Percentiles rank a stretch among this genome's conserved stretches.
Conservation (phyloP, 495 filamentous ascomycete species). For the Parmelia sp. region DNA sequence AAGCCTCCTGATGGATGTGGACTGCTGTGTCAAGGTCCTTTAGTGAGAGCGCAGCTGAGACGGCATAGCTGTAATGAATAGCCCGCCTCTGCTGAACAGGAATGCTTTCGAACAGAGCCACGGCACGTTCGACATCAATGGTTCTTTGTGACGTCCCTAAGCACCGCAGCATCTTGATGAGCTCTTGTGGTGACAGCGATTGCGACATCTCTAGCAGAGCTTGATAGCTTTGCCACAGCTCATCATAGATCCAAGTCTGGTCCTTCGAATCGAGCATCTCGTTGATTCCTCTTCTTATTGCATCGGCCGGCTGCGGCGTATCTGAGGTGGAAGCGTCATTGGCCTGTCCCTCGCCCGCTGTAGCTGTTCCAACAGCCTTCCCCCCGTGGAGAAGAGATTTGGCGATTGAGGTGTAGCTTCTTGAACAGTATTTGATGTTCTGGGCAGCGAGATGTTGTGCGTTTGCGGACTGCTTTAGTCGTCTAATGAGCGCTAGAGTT, state of each 20-base stretch:
- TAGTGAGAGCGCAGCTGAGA: constrained; percentile 27
- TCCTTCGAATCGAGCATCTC: constrained; percentile 24
- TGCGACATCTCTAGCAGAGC: constrained; percentile 20
- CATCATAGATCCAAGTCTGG: constrained; percentile 24
- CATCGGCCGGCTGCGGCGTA: constrained; percentile 5
- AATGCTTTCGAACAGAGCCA: constrained; percentile 39
- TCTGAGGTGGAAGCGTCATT: not conserved
- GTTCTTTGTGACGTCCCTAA: constrained; percentile 33
- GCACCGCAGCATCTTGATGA: constrained; percentile 35
- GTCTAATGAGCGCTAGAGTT: constrained; percentile 44
- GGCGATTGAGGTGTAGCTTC: constrained; percentile 32
- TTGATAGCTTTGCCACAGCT: constrained; percentile 32
- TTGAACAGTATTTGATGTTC: constrained; percentile 24
- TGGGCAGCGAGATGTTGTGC: constrained; percentile 22
- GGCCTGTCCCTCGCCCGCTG: not conserved
- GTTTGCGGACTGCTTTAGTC: constrained; percentile 22
- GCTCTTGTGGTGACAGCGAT: constrained; percentile 11
- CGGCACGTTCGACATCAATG: constrained; percentile 36
- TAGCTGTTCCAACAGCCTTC: not conserved
- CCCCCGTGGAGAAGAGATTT: constrained; percentile 15
- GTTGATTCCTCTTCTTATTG: constrained; percentile 6
- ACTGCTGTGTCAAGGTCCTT: constrained; percentile 32
- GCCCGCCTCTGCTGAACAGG: constrained; percentile 28
- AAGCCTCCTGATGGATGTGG: constrained; percentile 29
- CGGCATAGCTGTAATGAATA: constrained; percentile 37